Percentiles rank a stretch among this genome's conserved stretches.
phyloP scores from a whole-genome alignment of 306 rosid species.

The Coriaria nepalensis region DNA sequence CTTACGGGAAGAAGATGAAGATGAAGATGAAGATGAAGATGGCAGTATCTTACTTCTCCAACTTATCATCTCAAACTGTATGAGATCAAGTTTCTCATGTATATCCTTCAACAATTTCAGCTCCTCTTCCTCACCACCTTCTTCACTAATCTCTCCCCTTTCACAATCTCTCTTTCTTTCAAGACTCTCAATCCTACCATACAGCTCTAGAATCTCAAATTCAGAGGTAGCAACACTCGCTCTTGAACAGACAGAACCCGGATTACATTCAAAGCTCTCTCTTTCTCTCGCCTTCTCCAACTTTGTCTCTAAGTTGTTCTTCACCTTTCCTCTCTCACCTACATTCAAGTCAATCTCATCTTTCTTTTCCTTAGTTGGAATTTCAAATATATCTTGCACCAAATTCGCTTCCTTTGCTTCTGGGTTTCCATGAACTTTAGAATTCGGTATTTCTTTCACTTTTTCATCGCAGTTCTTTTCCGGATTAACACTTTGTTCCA shows the following conservation, averaged over 20 bases:
- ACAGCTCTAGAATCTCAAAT: conserved; percentile 40
- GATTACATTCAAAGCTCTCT: conserved; percentile 16
- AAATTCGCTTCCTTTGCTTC: conserved; percentile 19
- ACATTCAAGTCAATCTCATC: conserved; percentile 5
- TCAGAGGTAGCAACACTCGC: conserved; percentile 22
- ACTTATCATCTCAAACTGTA: conserved; percentile 42
- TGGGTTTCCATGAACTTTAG: conserved; percentile 19
- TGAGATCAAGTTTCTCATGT: conserved; percentile 31
- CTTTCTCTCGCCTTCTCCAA: conserved; percentile 20
- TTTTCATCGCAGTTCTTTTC: conserved; percentile 46
- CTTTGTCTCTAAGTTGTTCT: conserved; percentile 30
- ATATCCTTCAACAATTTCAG: conserved; percentile 67
- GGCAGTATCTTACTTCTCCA: conserved; percentile 19
- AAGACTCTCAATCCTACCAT: conserved; percentile 43
- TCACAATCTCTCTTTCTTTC: conserved; percentile 33
- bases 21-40: too few relatives aligned
- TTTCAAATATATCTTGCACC: conserved; percentile 71
- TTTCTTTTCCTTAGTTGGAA: conserved; percentile 19
- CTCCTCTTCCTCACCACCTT: conserved; percentile 31
- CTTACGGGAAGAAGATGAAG: conserved; percentile 12
- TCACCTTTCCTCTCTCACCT: conserved; percentile 27
- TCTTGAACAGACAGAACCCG: conserved; percentile 9
- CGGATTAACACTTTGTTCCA: conserved; percentile 21
- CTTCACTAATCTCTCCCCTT: conserved; percentile 42
- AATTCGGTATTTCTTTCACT: conserved; percentile 54